Evolutionary conservation across 139 green algal genomes (phyloP).

Genomic region (Micractinium conductrix): DNA sequence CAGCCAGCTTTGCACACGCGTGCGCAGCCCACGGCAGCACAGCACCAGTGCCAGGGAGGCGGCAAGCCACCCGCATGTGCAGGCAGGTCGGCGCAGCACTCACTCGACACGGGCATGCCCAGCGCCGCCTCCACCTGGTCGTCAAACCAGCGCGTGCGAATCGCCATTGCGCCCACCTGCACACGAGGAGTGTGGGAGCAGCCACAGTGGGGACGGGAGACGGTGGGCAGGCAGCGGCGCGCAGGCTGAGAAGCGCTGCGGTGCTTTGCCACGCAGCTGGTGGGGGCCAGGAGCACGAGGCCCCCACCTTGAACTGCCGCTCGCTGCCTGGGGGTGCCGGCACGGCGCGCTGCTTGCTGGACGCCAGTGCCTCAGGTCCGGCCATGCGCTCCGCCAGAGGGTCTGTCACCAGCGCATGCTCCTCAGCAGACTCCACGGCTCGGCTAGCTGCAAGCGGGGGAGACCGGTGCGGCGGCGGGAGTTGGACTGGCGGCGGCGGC

Average conservation of each 20-base stretch:
- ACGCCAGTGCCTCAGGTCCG: slow-evolving; percentile 11
- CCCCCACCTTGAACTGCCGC: slow-evolving; percentile 6
- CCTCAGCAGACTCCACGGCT: slow-evolving; percentile 39
- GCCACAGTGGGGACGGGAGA: not conserved
- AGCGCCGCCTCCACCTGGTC: slow-evolving; percentile 36
- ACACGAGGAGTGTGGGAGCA: not conserved
- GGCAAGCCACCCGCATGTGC: not conserved
- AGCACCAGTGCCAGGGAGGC: too few relatives aligned
- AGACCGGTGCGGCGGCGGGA: too few relatives aligned
- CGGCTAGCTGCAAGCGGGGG: slow-evolving; percentile 27
- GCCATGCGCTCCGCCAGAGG: slow-evolving; percentile 36
- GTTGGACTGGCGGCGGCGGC: too few relatives aligned
- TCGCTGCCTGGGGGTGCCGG: not conserved
- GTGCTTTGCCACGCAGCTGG: not conserved
- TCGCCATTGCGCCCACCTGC: slow-evolving; percentile 34
- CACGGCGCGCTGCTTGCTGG: not conserved
- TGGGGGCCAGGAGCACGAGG: too few relatives aligned
- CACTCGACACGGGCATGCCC: slow-evolving; percentile 27
- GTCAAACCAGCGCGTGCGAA: slow-evolving; percentile 51
- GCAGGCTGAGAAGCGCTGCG: not conserved
- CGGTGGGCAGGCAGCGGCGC: not conserved
- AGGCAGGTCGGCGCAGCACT: not conserved
- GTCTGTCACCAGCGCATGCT: slow-evolving; percentile 30
- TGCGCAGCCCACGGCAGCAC: not conserved
- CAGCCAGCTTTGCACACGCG: too few relatives aligned